phyloP scores from a whole-genome alignment of 2,329 filamentous ascomycete species.

The Penicillium oxalicum region DNA sequence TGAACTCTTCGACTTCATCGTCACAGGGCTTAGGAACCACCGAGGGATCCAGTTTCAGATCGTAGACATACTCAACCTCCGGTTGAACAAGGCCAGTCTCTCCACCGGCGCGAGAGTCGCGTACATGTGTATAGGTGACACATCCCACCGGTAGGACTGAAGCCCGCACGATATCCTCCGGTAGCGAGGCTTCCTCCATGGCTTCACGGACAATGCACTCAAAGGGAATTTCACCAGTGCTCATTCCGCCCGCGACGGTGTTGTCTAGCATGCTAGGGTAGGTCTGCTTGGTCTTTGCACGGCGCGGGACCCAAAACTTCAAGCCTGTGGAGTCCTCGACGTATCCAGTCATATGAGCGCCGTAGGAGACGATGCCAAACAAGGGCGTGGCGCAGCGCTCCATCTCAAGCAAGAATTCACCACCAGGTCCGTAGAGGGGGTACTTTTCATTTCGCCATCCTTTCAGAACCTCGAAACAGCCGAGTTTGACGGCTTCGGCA shows the following conservation, averaged over 20 bases:
- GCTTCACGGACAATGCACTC: constrained; percentile 81
- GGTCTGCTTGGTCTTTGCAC: constrained; percentile 72
- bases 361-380: constrained; percentile 71
- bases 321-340: constrained; percentile 53
- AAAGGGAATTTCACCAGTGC: constrained; percentile 71
- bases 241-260: constrained; percentile 80
- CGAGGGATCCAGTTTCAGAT: constrained; percentile 23
- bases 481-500: constrained; percentile 61
- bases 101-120: constrained; percentile 52
- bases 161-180: constrained; percentile 61
- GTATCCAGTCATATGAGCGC: constrained; percentile 75
- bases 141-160: constrained; percentile 57
- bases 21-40: constrained; percentile 23
- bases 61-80: constrained; percentile 30
- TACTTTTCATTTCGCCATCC: constrained; percentile 80
- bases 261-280: constrained; percentile 94
- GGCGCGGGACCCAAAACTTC: constrained; percentile 76
- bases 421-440: constrained; percentile 62
- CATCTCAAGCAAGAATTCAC: constrained; percentile 60
- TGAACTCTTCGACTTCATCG: constrained; percentile 27
- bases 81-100: constrained; percentile 22
- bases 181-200: constrained; percentile 79
- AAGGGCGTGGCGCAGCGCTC: constrained; percentile 70
- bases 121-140: constrained; percentile 79
- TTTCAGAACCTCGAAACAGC: constrained; percentile 65